These are phyloP conservation scores for Nicotiana paniculata DNA, from an alignment of 257 asterid species.

Conservation along the genomic window DNA sequence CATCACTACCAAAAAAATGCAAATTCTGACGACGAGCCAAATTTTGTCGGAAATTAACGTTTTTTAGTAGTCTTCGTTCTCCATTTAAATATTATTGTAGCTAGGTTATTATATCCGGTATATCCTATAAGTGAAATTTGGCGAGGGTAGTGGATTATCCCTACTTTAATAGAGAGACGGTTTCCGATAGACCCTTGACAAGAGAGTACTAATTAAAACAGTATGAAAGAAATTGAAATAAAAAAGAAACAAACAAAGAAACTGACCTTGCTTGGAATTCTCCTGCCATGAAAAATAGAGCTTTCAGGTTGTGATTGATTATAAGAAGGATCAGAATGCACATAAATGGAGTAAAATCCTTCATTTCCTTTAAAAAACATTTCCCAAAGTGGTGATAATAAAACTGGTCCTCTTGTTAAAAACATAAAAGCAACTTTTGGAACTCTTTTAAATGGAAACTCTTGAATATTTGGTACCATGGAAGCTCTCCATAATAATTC, in stretches of 20 bases:
- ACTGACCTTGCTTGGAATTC: slow-evolving; percentile 82
- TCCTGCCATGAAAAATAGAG: slow-evolving; percentile 59
- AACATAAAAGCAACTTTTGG: slow-evolving; percentile 49
- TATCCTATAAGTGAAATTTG: no score
- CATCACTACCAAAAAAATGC: no score
- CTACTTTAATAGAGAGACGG: no score
- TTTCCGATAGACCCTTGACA: no score
- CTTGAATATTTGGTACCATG: slow-evolving; percentile 32
- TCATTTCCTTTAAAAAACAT: slow-evolving; percentile 31
- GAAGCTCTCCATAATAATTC: slow-evolving; percentile 55
- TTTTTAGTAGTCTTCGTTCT: neutral
- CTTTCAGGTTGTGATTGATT: slow-evolving; percentile 28
- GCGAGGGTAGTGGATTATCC: no score
- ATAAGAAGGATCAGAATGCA: slow-evolving; percentile 29
- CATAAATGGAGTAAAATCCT: slow-evolving; percentile 35
- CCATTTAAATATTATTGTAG: neutral
- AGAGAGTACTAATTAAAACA: neutral
- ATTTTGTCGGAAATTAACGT: no score
- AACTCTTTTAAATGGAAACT: slow-evolving; percentile 21
- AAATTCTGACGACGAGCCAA: no score
- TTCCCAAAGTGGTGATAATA: slow-evolving; percentile 41
- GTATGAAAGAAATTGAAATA: neutral
- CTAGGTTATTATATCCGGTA: no score
- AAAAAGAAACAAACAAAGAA: neutral
- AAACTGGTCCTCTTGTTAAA: slow-evolving; percentile 31